Conservation (phyloP, 768 basidiomycete genomes). For the Suillus fuscotomentosus region DNA sequence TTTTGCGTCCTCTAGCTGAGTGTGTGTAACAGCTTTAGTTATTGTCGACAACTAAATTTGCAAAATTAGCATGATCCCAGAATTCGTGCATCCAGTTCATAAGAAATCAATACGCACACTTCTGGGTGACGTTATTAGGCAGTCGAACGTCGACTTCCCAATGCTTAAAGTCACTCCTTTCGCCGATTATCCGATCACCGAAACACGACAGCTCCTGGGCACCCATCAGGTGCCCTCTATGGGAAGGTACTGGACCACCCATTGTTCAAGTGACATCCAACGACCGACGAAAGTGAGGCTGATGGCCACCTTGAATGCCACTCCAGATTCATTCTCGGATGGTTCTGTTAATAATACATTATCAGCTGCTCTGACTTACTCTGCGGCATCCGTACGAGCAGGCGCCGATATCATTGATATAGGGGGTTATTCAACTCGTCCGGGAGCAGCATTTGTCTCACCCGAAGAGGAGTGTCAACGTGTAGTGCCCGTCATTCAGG, state of each 20-base stretch:
- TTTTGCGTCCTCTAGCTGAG: constrained; percentile 86
- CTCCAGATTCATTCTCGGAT: constrained; percentile 97
- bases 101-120: constrained; percentile 47
- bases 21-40: constrained; percentile 35
- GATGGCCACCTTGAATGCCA: constrained; percentile 92
- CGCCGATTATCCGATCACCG: constrained; percentile 48
- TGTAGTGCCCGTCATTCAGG: constrained; percentile 68
- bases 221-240: constrained; percentile 18
- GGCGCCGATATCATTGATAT: constrained; percentile 86
- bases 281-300: constrained; percentile 52
- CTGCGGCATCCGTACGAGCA: constrained; percentile 42
- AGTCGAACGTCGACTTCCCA: constrained; percentile 34
- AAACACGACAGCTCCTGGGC: constrained; percentile 11
- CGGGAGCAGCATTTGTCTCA: constrained; percentile 66
- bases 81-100: constrained; percentile 62
- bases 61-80: constrained; percentile 70
- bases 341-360: constrained; percentile 60
- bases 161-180: constrained; percentile 80
- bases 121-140: constrained; percentile 38
- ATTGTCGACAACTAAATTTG: neutral
- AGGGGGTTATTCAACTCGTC: constrained; percentile 92
- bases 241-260: constrained; percentile 22
- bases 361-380: constrained; percentile 53
- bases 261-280: constrained; percentile 15
- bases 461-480: constrained; percentile 68